phyloP scores from a whole-genome alignment of 2,329 filamentous ascomycete species.

The Periconia macrospinosa region DNA sequence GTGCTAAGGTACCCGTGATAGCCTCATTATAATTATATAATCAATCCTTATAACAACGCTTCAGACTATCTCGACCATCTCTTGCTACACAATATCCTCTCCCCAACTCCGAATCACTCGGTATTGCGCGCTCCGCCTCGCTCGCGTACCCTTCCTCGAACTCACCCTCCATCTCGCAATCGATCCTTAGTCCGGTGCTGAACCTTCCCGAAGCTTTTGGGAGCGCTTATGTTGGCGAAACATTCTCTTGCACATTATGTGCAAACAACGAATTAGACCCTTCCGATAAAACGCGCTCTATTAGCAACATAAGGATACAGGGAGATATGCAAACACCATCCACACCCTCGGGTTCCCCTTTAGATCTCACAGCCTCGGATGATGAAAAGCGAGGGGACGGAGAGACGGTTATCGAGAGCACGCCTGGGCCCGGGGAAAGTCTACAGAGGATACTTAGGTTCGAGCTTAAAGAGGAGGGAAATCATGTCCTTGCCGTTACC shows the following conservation, averaged over 20 bases:
- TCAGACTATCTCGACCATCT: slow-evolving; percentile 78
- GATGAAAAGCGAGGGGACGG: slow-evolving; percentile 9
- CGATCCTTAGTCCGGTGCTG: slow-evolving; percentile 64
- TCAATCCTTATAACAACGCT: not conserved
- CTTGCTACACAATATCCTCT: slow-evolving; percentile 71
- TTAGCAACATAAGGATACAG: slow-evolving; percentile 78
- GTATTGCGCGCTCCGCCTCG: slow-evolving; percentile 60
- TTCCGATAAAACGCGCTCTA: slow-evolving; percentile 47
- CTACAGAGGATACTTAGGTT: slow-evolving; percentile 82
- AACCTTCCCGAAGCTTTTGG: slow-evolving; percentile 90
- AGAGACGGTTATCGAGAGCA: slow-evolving; percentile 26
- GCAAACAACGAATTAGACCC: slow-evolving; percentile 80
- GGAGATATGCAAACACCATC: slow-evolving; percentile 96
- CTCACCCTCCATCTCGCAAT: slow-evolving; percentile 51
- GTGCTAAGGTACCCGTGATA: slow-evolving; percentile 69
- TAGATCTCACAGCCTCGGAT: slow-evolving; percentile 60
- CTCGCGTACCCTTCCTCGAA: slow-evolving; percentile 68
- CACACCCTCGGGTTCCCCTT: slow-evolving; percentile 61
- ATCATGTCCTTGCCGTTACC: slow-evolving; percentile 89
- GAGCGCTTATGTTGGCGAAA: slow-evolving; percentile 92
- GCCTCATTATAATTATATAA: not conserved
- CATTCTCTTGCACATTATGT: slow-evolving; percentile 90
- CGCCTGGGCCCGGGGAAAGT: slow-evolving; percentile 63
- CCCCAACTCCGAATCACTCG: slow-evolving; percentile 56
- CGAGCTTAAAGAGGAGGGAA: slow-evolving; percentile 90